Conservation (phyloP, 164 flowering plant genomes). For the Taxillus chinensis region DNA sequence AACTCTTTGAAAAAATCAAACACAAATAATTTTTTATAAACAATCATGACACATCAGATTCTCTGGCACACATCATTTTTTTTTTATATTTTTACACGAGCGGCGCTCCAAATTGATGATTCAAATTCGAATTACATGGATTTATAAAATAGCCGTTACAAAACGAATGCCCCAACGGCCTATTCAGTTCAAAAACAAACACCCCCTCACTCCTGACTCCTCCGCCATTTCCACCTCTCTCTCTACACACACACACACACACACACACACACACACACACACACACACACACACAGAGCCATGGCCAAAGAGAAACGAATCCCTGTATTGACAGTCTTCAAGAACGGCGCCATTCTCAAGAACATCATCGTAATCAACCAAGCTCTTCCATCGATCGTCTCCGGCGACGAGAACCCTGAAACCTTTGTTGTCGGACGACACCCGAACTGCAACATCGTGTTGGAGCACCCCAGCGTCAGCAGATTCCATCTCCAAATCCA, state of each 20-base stretch:
- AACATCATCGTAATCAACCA: constrained; percentile 64
- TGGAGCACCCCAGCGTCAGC: constrained; percentile 94
- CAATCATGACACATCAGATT: no score
- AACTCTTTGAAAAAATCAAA: no score
- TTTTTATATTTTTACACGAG: no score
- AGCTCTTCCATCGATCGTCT: constrained; percentile 16
- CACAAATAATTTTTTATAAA: no score
- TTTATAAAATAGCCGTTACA: no score
- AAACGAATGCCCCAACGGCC: neutral
- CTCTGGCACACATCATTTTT: no score
- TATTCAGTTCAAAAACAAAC: neutral
- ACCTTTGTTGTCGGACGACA: constrained; percentile 71
- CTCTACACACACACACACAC: neutral
- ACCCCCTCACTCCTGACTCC: neutral
- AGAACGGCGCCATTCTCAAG: constrained; percentile 71
- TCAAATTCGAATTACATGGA: no score
- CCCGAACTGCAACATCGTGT: constrained; percentile 70
- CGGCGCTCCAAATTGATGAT: no score
- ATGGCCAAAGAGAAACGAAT: constrained; percentile 29
- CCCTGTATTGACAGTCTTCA: constrained; percentile 75
- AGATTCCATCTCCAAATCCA: constrained; percentile 75
- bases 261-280: neutral
- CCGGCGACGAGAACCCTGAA: constrained; percentile 2
- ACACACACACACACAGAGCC: neutral
- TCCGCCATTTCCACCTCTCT: neutral